A percentile compares a stretch with the other conserved stretches of the same genome.
Evolutionary conservation across 768 basidiomycete genomes (phyloP).

Genomic region (Termitomyces sp.): DNA sequence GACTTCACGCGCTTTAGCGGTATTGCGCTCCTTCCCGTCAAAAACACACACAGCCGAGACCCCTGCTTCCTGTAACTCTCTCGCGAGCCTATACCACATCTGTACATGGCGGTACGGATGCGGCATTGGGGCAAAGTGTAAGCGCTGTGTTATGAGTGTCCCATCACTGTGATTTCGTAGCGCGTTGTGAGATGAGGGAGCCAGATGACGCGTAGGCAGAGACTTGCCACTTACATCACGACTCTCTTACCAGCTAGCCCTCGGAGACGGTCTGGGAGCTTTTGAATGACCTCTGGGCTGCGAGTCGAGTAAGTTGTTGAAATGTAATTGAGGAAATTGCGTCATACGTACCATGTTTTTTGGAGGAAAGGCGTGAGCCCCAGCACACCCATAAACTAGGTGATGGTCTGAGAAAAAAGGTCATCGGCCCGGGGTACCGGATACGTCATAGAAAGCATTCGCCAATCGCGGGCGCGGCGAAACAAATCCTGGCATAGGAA

Average conservation of each 20-base stretch:
- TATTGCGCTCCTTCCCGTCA: constrained; percentile 66
- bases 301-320: background rate
- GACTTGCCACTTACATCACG: constrained; percentile 56
- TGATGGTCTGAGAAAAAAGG: background rate
- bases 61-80: constrained; percentile 55
- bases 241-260: constrained; percentile 65
- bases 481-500: too few species aligned
- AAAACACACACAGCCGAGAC: constrained; percentile 76
- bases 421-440: background rate
- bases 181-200: constrained; percentile 7
- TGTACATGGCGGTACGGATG: constrained; percentile 70
- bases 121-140: constrained; percentile 69
- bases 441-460: background rate
- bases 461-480: too few species aligned
- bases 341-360: constrained; percentile 50
- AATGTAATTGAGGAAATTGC: background rate
- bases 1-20: constrained; percentile 74
- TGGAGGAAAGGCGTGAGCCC: constrained; percentile 70
- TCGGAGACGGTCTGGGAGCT: constrained; percentile 61
- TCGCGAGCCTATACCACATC: constrained; percentile 72
- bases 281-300: constrained; percentile 66
- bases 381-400: constrained; percentile 59
- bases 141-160: constrained; percentile 80
- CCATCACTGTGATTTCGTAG: constrained; percentile 57
- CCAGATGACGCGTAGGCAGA: background rate